Base-by-base conservation (phyloP, 2,329 filamentous ascomycete species). In the Cryphonectria japonica region DNA sequence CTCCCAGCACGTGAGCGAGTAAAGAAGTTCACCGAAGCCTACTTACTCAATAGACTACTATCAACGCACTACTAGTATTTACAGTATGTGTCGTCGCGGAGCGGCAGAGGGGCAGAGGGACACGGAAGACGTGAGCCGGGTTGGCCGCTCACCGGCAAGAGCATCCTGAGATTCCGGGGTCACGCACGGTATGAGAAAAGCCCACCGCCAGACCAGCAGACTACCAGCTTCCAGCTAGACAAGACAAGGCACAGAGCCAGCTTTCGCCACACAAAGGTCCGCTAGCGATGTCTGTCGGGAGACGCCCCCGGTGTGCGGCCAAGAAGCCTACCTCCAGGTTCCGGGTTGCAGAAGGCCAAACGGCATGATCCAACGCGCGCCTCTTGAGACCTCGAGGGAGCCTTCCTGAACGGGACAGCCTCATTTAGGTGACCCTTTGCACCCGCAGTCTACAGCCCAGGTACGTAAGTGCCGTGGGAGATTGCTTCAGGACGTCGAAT, bases 361-460 rank as follows among this genome's bases (percentile, higher is more conserved):
- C 13, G 9, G 43, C 43, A 66, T 50, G 37, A 13, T 19, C n/a
- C 43, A 66, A 22, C 19, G 41, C 22, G 43, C 5, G 14, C 19
- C 6, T 50, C 2, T 22, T 22, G 43, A 50, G 19, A 22, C 43
- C 63, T 52, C 19, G 46, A 32, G 37, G 37, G 54, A n/a, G 22
- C 34, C 52, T 67, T 59, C 65, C 65, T 37, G 41, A 67, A 59
- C 16, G 37, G 54, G 52, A 67, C 52, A 57, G 65, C 52, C 65
- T 67, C 65, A 67, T 67, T n/a, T 67, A 26, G 65, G 54, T 46
- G 62, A 43, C 62, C 62, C 29, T 65, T 50, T 26, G 16, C 62
- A 62, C 19, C 14, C 39, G 61, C 61, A 46, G 61, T 41, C 37
- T 22, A n/a, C 39, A 22, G 29, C 22, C 19, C 32, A 46, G 22